Evolutionary conservation across 106 monocot genomes (phyloP).

Genomic region (Dendrobium officinale): DNA sequence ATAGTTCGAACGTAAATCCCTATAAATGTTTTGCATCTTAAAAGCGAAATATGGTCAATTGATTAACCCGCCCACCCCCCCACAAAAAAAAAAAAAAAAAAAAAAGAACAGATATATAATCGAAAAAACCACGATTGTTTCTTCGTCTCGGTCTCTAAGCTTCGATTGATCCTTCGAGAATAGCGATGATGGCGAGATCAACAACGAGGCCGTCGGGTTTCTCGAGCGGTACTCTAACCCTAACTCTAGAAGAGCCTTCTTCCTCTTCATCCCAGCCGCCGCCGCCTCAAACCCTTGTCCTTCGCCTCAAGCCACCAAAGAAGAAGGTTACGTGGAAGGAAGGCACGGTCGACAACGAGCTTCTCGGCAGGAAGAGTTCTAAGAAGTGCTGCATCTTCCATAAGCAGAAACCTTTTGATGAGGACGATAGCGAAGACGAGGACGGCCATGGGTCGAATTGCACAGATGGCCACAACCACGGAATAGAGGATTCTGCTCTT

Average conservation of each 20-base stretch:
- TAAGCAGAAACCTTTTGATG: constrained; percentile 83
- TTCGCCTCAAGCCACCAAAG: constrained; percentile 58
- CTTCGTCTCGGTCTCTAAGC: neutral
- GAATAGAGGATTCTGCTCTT: neutral
- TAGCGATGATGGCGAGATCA: constrained; percentile 28
- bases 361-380: constrained; percentile 68
- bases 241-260: constrained; percentile 33
- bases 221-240: constrained; percentile 42
- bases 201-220: constrained; percentile 14
- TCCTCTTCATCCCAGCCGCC: constrained; percentile 6
- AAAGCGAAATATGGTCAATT: no score
- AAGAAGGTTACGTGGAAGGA: constrained; percentile 95
- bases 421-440: constrained; percentile 79
- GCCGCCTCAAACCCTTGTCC: constrained; percentile 43
- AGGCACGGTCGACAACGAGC: constrained; percentile 89
- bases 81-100: no score
- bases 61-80: no score
- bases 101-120: no score
- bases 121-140: neutral
- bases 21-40: no score
- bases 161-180: neutral
- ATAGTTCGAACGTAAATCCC: no score
- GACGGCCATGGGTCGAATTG: constrained; percentile 15
- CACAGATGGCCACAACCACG: neutral
- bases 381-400: constrained; percentile 95